Conservation (phyloP, 2,329 filamentous ascomycete species). For the Cryphonectria nitschkei region DNA sequence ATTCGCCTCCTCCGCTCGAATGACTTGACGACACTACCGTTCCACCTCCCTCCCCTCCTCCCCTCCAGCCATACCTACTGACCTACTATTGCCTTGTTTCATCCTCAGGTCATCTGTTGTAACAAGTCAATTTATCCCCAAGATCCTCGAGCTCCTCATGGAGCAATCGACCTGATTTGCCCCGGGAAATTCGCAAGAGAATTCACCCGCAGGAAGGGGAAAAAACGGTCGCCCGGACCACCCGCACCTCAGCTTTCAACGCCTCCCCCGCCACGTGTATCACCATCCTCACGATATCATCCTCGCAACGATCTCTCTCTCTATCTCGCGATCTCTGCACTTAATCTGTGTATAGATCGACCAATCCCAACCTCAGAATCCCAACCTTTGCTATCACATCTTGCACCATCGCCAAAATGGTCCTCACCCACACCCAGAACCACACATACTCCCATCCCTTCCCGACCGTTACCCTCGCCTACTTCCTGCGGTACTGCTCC, state of each 20-base stretch:
- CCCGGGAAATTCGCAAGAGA: conserved; percentile 14
- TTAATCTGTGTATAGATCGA: neutral
- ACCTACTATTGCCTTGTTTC: neutral
- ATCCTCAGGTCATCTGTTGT: conserved; percentile 16
- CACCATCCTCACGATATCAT: conserved; percentile 8
- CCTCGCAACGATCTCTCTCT: conserved; percentile 2
- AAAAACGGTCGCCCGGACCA: neutral
- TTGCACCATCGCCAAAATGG: conserved; percentile 50
- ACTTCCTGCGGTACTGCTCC: conserved; percentile 83
- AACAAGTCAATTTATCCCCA: neutral
- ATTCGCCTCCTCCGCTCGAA: conserved; percentile 23
- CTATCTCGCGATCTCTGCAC: neutral
- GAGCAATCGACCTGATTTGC: conserved; percentile 22
- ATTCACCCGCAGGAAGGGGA: conserved; percentile 14
- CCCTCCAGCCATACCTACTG: neutral
- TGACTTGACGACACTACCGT: conserved; percentile 28
- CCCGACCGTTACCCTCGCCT: conserved; percentile 83
- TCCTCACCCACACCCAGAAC: conserved; percentile 66
- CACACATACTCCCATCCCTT: conserved; percentile 81
- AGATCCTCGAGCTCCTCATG: conserved; percentile 23
- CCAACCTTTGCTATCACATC: neutral
- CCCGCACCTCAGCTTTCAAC: conserved; percentile 6
- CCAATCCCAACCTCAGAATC: neutral
- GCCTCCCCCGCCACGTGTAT: conserved; percentile 10
- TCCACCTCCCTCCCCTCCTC: conserved; percentile 9